A percentile compares a stretch with the other conserved stretches of the same genome.
phyloP scores from a whole-genome alignment of 768 basidiomycete species.

The Amanita pallidorosea region DNA sequence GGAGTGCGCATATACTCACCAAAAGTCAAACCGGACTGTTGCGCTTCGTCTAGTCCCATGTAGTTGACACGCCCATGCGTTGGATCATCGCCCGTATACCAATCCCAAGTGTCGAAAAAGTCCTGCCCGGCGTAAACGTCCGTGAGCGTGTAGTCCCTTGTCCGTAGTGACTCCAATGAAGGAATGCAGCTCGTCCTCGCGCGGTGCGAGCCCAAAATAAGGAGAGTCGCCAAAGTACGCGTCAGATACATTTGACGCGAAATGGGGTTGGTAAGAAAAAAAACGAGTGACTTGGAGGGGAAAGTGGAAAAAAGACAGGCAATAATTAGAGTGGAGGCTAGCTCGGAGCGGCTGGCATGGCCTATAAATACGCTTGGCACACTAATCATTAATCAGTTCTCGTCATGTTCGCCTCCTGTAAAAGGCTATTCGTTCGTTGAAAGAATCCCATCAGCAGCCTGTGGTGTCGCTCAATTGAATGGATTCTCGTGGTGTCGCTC shows the following conservation, averaged over 20 bases:
- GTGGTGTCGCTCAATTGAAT: too few relatives aligned
- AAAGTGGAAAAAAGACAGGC: neutral
- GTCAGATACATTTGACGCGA: neutral
- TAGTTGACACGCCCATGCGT: constrained; percentile 60
- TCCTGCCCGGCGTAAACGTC: constrained; percentile 17
- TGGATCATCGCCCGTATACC: constrained; percentile 44
- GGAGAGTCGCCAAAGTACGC: neutral
- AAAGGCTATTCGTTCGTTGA: too few relatives aligned
- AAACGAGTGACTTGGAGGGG: neutral
- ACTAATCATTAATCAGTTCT: too few relatives aligned
- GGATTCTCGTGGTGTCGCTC: too few relatives aligned
- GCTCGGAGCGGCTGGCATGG: neutral
- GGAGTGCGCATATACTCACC: constrained; percentile 20
- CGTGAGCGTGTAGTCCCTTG: neutral
- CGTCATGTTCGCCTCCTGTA: too few relatives aligned
- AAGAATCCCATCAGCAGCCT: too few relatives aligned
- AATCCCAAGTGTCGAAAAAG: constrained; percentile 38
- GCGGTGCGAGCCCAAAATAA: neutral
- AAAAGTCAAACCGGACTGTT: constrained; percentile 31
- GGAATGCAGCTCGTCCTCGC: neutral
- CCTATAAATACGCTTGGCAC: too few relatives aligned
- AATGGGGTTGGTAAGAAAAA: neutral
- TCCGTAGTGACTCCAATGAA: neutral
- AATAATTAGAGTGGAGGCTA: neutral
- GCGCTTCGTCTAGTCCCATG: constrained; percentile 31